Percentiles rank a stretch among this genome's conserved stretches.
Evolutionary conservation across 805 yeast species (phyloP).

Genomic region (Wickerhamiella brachini): DNA sequence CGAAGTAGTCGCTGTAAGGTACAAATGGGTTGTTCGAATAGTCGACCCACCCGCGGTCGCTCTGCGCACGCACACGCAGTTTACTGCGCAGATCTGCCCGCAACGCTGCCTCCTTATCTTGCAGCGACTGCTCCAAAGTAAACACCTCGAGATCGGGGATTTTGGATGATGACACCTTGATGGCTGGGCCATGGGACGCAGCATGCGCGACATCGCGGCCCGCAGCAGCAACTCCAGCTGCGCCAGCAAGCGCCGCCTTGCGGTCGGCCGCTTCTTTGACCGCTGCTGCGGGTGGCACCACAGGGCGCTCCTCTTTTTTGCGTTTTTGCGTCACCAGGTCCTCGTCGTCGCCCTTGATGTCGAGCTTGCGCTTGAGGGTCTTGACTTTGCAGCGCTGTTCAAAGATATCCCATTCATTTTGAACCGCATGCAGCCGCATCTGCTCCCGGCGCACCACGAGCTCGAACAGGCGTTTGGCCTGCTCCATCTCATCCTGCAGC

Average conservation of each 20-base stretch:
- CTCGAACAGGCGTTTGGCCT: conserved; percentile 56
- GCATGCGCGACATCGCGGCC: neutral
- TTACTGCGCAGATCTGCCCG: conserved; percentile 77
- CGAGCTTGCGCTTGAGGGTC: conserved; percentile 56
- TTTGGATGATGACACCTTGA: conserved; percentile 77
- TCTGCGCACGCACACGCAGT: conserved; percentile 51
- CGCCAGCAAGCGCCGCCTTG: conserved; percentile 13
- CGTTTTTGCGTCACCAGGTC: conserved; percentile 50
- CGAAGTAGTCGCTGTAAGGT: conserved; percentile 61
- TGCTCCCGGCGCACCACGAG: conserved; percentile 65
- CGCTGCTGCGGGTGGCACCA: conserved; percentile 9
- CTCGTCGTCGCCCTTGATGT: conserved; percentile 67
- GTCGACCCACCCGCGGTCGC: conserved; percentile 66
- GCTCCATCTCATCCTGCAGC: conserved; percentile 60
- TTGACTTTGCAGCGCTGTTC: conserved; percentile 61
- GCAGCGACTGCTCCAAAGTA: conserved; percentile 60
- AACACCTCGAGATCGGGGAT: conserved; percentile 86
- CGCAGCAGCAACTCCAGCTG: conserved; percentile 26
- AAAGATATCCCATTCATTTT: conserved; percentile 54
- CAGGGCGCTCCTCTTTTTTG: conserved; percentile 14
- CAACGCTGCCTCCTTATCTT: conserved; percentile 64
- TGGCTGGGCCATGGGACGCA: conserved; percentile 32
- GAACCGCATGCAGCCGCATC: conserved; percentile 44
- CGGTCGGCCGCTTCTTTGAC: conserved; percentile 7
- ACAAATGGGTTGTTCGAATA: conserved; percentile 75